Evolutionary conservation across 768 basidiomycete species (phyloP), one percentile per base, ranked within the genome.

Genomic region (Termitomyces sp.): DNA sequence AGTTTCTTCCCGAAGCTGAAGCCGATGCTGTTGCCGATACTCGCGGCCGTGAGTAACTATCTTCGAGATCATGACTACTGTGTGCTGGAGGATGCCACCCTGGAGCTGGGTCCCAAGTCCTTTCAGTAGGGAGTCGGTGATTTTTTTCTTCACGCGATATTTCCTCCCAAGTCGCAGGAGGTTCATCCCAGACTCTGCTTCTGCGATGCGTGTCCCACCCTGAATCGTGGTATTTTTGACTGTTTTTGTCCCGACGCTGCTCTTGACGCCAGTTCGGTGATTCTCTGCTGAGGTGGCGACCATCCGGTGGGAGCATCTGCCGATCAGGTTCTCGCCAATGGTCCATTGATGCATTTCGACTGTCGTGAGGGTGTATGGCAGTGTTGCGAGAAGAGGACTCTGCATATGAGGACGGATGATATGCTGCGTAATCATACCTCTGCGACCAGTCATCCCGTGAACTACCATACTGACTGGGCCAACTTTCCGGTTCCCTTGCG

Each of bases 81-180:
- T 73, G 75, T 27, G 70, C 73, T 39, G 78, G 77, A 53, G 81
- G 69, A 59, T 85, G 80, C 88, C 88, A 90, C 6, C 81, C 78
- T 27, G 85, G 81, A 39, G 85, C 86, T 58, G 88, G 88, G 63
- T 88, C 87, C 88, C 88, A 90, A 58, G 83, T 73, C 52, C 88
- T 81, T 54, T 87, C 83, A 67, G 81, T 80, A 20, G 67, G 41
- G 15, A 64, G 58, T 22, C 56, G 46, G 42, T 62, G 67, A 22
- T 68, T 68, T 45, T 73, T 73, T 67, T 73, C 71, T 67, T 73
- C 71, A 47, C 61, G 61, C n/a, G 65, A 58, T 9, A 30, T 39
- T 34, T 65, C 64, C 41, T 68, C 68, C 68, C 68, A 68, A 33
- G 48, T 62, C n/a, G 69, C 63, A 48, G 67, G 44, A 33, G 65